A percentile compares a stretch with the other conserved stretches of the same genome.
Evolutionary conservation across 495 filamentous ascomycete species (phyloP).

Genomic region (Tuber microsphaerosporum): DNA sequence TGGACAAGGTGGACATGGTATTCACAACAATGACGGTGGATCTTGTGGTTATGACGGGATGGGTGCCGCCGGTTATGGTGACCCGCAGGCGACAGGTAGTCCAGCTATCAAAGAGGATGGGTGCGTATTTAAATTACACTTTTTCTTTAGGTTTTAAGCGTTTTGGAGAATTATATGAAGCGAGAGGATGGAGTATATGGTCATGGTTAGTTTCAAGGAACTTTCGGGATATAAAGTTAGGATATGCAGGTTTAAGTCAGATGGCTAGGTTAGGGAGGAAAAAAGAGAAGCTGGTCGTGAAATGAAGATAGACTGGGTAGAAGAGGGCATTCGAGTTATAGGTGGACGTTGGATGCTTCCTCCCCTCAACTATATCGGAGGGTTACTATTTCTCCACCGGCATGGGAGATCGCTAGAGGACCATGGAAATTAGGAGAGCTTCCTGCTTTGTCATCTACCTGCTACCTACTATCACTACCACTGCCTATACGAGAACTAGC

Average conservation of each 20-base stretch:
- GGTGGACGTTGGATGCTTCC: constrained; percentile 30
- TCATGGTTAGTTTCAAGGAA: constrained; percentile 29
- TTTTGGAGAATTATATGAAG: constrained; percentile 37
- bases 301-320: constrained; percentile 15
- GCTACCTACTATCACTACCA: constrained; percentile 38
- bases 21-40: constrained; percentile 1
- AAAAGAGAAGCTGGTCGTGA: constrained; percentile 21
- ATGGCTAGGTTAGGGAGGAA: constrained; percentile 26
- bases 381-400: constrained; percentile 40
- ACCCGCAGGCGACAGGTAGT: constrained; percentile 45
- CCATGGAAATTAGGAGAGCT: constrained; percentile 40
- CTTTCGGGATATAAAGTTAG: constrained; percentile 15
- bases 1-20: constrained; percentile 49
- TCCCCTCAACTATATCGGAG: constrained; percentile 34
- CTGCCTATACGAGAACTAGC: constrained; percentile 40
- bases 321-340: constrained; percentile 20
- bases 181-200: constrained; percentile 37
- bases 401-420: constrained; percentile 39
- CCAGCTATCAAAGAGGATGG: constrained; percentile 94
- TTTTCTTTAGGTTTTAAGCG: constrained; percentile 28
- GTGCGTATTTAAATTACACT: constrained; percentile 61
- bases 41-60: constrained; percentile 47
- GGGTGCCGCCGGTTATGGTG: constrained; percentile 41
- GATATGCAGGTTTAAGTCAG: constrained; percentile 19
- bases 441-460: constrained; percentile 40